A percentile compares a stretch with the other conserved stretches of the same genome.
These are phyloP conservation scores for Collybia sordida DNA, from an alignment of 768 basidiomycete species.

Conservation along the genomic window DNA sequence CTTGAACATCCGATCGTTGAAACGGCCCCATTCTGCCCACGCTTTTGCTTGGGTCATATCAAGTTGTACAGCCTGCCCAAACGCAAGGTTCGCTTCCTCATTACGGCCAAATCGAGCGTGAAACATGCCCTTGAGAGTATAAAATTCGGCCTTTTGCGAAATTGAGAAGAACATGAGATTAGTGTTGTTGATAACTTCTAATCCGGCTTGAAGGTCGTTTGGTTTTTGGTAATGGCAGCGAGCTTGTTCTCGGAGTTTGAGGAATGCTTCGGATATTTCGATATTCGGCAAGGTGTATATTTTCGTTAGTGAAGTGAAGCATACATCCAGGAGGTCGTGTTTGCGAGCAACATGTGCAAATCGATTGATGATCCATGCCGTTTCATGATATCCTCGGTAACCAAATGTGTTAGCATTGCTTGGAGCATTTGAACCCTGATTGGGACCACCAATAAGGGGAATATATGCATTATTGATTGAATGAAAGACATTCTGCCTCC, in stretches of 20 bases:
- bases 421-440: conserved; percentile 49
- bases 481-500: conserved; percentile 97
- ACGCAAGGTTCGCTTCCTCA: conserved; percentile 89
- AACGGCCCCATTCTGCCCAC: conserved; percentile 98
- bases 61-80: conserved; percentile 94
- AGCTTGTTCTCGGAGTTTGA: conserved; percentile 98
- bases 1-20: conserved; percentile 91
- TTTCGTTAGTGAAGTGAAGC: conserved; percentile 91
- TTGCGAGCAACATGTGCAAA: conserved; percentile 98
- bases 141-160: conserved; percentile 96
- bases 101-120: conserved; percentile 81
- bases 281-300: conserved; percentile 99
- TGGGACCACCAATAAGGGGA: conserved; percentile 72
- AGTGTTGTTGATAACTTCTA: conserved; percentile 99
- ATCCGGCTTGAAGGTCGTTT: conserved; percentile 87
- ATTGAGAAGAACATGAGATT: conserved; percentile 97
- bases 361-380: conserved; percentile 99
- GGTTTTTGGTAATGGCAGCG: conserved; percentile 97
- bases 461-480: conserved; percentile 96
- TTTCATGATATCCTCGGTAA: conserved; percentile 97
- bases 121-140: conserved; percentile 99
- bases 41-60: conserved; percentile 94
- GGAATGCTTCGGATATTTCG: conserved; percentile 98
- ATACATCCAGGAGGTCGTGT: conserved; percentile 94
- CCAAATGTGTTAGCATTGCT: conserved; percentile 79